Percentiles rank a stretch among this genome's conserved stretches.
These are phyloP conservation scores for Penicillium sp. DNA, from an alignment of 2,329 filamentous ascomycete species.

Conservation along the genomic window DNA sequence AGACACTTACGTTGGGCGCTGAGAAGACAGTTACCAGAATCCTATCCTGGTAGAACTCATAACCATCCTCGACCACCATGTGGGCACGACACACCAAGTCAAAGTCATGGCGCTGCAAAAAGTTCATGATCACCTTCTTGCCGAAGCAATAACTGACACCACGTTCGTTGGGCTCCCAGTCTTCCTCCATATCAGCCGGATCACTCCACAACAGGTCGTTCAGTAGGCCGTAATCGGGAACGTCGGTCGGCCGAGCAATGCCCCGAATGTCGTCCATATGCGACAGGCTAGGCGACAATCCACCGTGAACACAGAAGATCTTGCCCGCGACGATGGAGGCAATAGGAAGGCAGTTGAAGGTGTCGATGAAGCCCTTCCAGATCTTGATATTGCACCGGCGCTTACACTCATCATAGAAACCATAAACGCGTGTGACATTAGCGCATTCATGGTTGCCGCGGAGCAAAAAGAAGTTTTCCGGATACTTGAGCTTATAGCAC, in stretches of 20 bases:
- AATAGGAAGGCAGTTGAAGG: slow-evolving; percentile 93
- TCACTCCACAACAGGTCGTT: slow-evolving; percentile 98
- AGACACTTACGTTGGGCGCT: slow-evolving; percentile 80
- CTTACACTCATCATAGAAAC: slow-evolving; percentile 98
- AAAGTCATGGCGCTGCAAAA: slow-evolving; percentile 91
- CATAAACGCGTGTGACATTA: slow-evolving; percentile 92
- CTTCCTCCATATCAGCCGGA: slow-evolving; percentile 94
- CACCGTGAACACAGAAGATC: slow-evolving; percentile 97
- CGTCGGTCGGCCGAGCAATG: slow-evolving; percentile 92
- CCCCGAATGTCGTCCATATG: slow-evolving; percentile 99
- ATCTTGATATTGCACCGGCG: slow-evolving; percentile 93
- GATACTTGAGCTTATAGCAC: slow-evolving; percentile 96
- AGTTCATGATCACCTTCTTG: slow-evolving; percentile 97
- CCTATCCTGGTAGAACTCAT: slow-evolving; percentile 97
- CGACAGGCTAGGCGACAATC: slow-evolving; percentile 83
- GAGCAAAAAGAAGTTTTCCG: slow-evolving; percentile 94
- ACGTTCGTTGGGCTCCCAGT: slow-evolving; percentile 96
- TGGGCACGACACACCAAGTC: slow-evolving; percentile 96
- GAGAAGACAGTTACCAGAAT: slow-evolving; percentile 96
- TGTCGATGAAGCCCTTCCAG: slow-evolving; percentile 97
- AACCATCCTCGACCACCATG: slow-evolving; percentile 99
- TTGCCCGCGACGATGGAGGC: slow-evolving; percentile 96
- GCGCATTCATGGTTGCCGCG: slow-evolving; percentile 96
- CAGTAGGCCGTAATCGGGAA: slow-evolving; percentile 91
- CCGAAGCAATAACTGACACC: slow-evolving; percentile 98